Percentiles rank a stretch among this genome's conserved stretches.
Evolutionary conservation across 2,329 filamentous ascomycete species (phyloP).

Genomic region (Xylaria sp.): DNA sequence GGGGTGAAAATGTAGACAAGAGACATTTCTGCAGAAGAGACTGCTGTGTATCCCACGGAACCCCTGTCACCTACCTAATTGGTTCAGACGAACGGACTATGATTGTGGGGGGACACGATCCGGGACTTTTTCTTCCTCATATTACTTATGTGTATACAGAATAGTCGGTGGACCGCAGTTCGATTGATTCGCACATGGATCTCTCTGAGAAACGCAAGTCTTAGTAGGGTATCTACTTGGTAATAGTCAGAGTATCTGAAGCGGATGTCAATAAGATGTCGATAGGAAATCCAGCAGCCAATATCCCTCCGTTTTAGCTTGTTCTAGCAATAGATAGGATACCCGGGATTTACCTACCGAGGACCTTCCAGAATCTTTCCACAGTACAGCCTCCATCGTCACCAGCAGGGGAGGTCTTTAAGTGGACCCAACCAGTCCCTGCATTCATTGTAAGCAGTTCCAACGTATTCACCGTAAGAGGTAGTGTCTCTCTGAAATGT

Average conservation of each 20-base stretch:
- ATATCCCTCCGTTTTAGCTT: not conserved
- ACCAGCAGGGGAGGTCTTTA: constrained; percentile 14
- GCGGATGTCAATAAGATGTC: not conserved
- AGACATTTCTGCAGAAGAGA: constrained; percentile 19
- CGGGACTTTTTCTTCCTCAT: constrained; percentile 17
- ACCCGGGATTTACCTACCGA: constrained; percentile 7
- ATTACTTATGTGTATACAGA: not conserved
- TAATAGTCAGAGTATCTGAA: constrained; percentile 6
- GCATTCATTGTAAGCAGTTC: constrained; percentile 25
- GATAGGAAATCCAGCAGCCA: not conserved
- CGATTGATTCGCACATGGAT: constrained; percentile 14
- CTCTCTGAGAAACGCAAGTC: constrained; percentile 8
- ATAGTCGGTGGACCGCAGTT: constrained; percentile 9
- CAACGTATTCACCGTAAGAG: constrained; percentile 12
- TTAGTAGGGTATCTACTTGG: not conserved
- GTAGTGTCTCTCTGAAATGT: constrained; percentile 10
- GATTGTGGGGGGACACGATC: constrained; percentile 31
- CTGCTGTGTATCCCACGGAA: constrained; percentile 18
- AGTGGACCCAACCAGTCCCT: constrained; percentile 30
- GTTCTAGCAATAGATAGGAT: not conserved
- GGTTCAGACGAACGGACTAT: constrained; percentile 22
- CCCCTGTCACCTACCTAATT: constrained; percentile 39
- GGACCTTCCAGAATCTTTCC: constrained; percentile 34
- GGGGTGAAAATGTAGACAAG: constrained; percentile 20
- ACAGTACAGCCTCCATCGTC: constrained; percentile 18